A percentile compares a stretch with the other conserved stretches of the same genome.
Conservation (phyloP, 2,329 filamentous ascomycete species). For the Talaromyces albobiverticillius region DNA sequence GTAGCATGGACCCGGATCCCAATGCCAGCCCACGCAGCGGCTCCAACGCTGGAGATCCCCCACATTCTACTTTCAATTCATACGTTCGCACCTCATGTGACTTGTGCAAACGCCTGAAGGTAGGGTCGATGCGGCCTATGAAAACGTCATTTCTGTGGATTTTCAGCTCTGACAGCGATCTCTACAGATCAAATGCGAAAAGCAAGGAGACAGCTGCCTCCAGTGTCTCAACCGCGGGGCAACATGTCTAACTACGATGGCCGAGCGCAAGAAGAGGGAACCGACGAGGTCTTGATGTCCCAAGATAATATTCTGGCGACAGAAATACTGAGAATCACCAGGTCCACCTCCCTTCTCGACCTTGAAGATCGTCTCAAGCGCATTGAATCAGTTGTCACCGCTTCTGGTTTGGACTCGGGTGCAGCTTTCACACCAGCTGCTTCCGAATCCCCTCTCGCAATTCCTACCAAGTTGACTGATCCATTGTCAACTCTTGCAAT, state of each 20-base stretch:
- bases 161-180: neutral
- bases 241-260: neutral
- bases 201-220: neutral
- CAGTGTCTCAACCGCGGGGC: neutral
- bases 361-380: neutral
- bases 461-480: neutral
- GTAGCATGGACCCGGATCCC: neutral
- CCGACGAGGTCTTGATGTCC: neutral
- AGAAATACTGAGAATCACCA: neutral
- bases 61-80: neutral
- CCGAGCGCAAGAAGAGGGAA: neutral
- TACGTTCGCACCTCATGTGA: slow-evolving; percentile 1
- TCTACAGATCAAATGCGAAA: neutral
- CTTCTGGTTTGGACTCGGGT: neutral
- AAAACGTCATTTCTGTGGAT: neutral
- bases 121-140: neutral
- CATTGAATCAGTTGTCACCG: neutral
- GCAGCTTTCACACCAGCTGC: neutral
- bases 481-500: neutral
- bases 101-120: neutral
- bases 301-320: neutral
- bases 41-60: neutral
- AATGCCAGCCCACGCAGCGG: neutral
- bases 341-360: neutral
- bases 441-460: neutral